Evolutionary conservation across 805 yeast genomes (phyloP).

Genomic region (Metschnikowia orientalis): DNA sequence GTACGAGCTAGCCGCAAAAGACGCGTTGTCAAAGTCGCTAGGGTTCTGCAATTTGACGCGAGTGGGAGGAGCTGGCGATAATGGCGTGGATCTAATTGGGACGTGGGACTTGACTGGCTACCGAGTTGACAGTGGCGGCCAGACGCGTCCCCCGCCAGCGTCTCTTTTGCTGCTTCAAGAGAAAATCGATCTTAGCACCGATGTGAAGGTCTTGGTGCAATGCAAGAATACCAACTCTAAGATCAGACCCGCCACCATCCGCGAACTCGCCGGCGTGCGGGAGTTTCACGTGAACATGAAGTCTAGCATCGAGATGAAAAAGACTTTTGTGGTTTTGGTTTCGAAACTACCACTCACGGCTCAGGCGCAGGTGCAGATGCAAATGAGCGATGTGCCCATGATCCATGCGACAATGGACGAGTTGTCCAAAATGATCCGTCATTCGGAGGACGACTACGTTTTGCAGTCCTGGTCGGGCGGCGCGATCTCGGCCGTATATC

Average conservation of each 20-base stretch:
- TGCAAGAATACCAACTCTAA: slow-evolving; percentile 48
- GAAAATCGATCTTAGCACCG: slow-evolving; percentile 18
- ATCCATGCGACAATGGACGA: slow-evolving; percentile 40
- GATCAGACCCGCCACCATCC: slow-evolving; percentile 42
- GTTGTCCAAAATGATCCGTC: slow-evolving; percentile 16
- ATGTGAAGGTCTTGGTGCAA: slow-evolving; percentile 46
- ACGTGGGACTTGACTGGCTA: slow-evolving; percentile 39
- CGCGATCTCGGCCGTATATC: slow-evolving; percentile 28
- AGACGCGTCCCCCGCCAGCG: slow-evolving; percentile 1
- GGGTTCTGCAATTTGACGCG: slow-evolving; percentile 36
- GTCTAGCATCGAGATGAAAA: slow-evolving; percentile 14
- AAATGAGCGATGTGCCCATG: slow-evolving; percentile 43
- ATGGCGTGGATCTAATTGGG: slow-evolving; percentile 54
- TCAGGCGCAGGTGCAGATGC: slow-evolving; percentile 44
- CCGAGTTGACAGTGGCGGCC: not conserved
- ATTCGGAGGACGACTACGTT: slow-evolving; percentile 23
- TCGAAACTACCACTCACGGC: slow-evolving; percentile 45
- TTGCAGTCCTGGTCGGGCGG: slow-evolving; percentile 39
- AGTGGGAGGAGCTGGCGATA: slow-evolving; percentile 54
- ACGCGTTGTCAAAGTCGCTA: slow-evolving; percentile 35
- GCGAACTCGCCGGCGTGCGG: slow-evolving; percentile 54
- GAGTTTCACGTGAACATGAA: slow-evolving; percentile 28
- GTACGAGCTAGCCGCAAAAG: slow-evolving; percentile 46
- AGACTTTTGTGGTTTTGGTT: slow-evolving; percentile 39
- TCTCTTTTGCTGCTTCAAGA: slow-evolving; percentile 11